Percentiles rank a stretch among this genome's conserved stretches.
These are phyloP conservation scores for Ceratocystis ficicola DNA, from an alignment of 2,329 filamentous ascomycete genomes.

Conservation along the genomic window DNA sequence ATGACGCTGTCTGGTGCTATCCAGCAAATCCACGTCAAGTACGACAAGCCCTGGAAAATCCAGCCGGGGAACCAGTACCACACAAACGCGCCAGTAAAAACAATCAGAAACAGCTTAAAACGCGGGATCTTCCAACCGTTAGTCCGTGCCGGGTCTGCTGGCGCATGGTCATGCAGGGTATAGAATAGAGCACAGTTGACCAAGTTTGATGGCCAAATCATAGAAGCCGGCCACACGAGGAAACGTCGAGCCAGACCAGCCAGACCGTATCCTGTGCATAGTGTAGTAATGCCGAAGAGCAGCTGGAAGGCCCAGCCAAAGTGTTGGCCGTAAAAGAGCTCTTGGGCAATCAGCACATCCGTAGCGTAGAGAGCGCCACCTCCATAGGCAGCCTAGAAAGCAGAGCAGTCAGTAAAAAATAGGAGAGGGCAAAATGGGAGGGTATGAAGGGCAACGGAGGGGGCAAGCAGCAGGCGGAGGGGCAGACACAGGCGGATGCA, in stretches of 20 bases:
- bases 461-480: neutral
- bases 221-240: constrained; percentile 48
- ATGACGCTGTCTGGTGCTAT: constrained; percentile 48
- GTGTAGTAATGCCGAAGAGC: constrained; percentile 47
- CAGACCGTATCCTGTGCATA: constrained; percentile 52
- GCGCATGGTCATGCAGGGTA: constrained; percentile 49
- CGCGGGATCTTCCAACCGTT: constrained; percentile 49
- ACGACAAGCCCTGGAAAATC: constrained; percentile 49
- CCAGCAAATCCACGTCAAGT: constrained; percentile 51
- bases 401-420: constrained; percentile 23
- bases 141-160: constrained; percentile 38
- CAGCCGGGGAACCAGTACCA: constrained; percentile 54
- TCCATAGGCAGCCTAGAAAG: constrained; percentile 41
- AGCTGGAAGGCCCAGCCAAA: constrained; percentile 49
- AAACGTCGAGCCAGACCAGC: constrained; percentile 49
- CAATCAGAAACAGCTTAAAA: constrained; percentile 45
- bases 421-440: neutral
- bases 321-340: constrained; percentile 40
- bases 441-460: neutral
- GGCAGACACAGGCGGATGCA: no score
- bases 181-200: constrained; percentile 52
- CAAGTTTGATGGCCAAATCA: constrained; percentile 52
- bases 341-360: constrained; percentile 34
- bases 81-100: constrained; percentile 39
- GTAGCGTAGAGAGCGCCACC: constrained; percentile 47